Conservation (phyloP, 257 asterid species). For the Nicotiana tomentosiformis region DNA sequence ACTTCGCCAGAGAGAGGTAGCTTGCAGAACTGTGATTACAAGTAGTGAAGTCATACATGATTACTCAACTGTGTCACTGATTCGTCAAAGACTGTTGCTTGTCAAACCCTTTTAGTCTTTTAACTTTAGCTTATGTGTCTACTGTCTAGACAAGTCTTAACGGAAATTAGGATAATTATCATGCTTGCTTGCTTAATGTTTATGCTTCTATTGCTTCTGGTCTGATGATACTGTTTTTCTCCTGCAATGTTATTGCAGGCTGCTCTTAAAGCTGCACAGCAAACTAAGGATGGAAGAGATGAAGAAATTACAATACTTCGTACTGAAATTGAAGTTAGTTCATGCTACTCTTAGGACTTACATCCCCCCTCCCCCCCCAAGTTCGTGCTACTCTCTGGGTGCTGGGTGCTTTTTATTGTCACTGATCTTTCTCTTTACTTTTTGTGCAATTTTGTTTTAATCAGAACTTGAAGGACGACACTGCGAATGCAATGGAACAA, state of each 20-base stretch:
- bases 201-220: conserved; percentile 8
- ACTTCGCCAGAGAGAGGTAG: conserved; percentile 92
- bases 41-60: neutral
- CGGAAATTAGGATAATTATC: neutral
- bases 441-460: conserved; percentile 8
- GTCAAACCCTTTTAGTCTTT: neutral
- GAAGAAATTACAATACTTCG: conserved; percentile 71
- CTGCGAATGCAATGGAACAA: conserved; percentile 62
- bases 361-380: neutral
- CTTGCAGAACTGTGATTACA: neutral
- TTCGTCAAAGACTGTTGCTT: conserved; percentile 1
- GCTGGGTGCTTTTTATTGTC: neutral
- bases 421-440: conserved; percentile 15
- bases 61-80: neutral
- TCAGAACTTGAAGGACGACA: conserved; percentile 76
- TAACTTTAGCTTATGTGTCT: neutral
- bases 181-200: neutral
- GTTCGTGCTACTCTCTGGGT: neutral
- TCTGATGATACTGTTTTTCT: neutral
- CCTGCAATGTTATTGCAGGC: conserved; percentile 43
- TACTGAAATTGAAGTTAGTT: conserved; percentile 67
- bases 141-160: conserved; percentile 2
- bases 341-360: conserved; percentile 4
- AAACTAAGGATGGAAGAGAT: conserved; percentile 76
- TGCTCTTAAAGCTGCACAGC: conserved; percentile 82